A percentile compares a stretch with the other conserved stretches of the same genome.
These are phyloP conservation scores for Chrysoporthe puriensis DNA, from an alignment of 2,329 filamentous ascomycete species.

Conservation along the genomic window DNA sequence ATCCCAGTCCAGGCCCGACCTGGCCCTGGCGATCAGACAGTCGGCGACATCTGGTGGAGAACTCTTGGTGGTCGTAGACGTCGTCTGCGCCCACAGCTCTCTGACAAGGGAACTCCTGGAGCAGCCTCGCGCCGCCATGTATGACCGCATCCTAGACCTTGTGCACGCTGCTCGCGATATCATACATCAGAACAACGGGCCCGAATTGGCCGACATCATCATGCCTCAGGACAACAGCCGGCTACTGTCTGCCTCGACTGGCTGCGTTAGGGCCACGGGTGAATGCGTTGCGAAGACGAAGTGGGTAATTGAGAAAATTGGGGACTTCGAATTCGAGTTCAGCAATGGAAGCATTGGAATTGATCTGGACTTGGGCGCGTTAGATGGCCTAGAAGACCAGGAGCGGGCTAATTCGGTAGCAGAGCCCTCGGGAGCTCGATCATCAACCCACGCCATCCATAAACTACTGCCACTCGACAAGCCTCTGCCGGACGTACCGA, in stretches of 20 bases:
- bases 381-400: constrained; percentile 47
- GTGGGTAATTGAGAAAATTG: constrained; percentile 82
- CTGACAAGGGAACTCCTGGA: constrained; percentile 69
- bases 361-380: constrained; percentile 57
- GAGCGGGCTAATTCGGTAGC: constrained; percentile 36
- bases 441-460: constrained; percentile 40
- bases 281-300: constrained; percentile 90
- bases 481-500: constrained; percentile 68
- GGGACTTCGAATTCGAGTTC: constrained; percentile 87
- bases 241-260: constrained; percentile 78
- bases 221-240: constrained; percentile 78
- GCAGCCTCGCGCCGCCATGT: constrained; percentile 74
- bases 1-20: constrained; percentile 84
- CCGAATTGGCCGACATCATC: constrained; percentile 76
- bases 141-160: constrained; percentile 76
- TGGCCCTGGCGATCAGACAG: constrained; percentile 80
- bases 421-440: constrained; percentile 28
- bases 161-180: constrained; percentile 82
- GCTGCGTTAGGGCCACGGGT: constrained; percentile 86
- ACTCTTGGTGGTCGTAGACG: constrained; percentile 78
- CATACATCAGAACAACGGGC: constrained; percentile 65
- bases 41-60: constrained; percentile 81
- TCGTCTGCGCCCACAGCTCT: constrained; percentile 77
- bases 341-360: constrained; percentile 60
- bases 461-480: constrained; percentile 61